phyloP scores from a whole-genome alignment of 2,329 filamentous ascomycete species.

The Monilinia aucupariae region DNA sequence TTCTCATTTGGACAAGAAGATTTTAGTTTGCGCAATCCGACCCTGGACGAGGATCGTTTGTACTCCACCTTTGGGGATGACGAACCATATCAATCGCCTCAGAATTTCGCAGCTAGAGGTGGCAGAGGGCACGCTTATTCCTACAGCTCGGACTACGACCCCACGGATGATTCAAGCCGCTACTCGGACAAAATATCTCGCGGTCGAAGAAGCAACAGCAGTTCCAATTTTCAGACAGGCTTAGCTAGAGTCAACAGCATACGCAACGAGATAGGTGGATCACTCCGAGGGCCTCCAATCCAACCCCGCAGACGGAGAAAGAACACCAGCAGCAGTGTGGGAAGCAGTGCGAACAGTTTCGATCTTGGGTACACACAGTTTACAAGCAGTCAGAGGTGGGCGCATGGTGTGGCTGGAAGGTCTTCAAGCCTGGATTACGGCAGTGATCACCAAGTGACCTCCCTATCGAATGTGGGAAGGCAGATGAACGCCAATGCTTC shows the following conservation, averaged over 20 bases:
- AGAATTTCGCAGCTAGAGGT: conserved; percentile 28
- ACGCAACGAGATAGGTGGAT: conserved; percentile 37
- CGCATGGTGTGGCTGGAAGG: conserved; percentile 44
- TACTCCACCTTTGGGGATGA: conserved; percentile 32
- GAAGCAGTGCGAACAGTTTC: conserved; percentile 61
- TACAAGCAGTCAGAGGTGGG: conserved; percentile 54
- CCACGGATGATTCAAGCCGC: conserved; percentile 49
- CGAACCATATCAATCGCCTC: conserved; percentile 28
- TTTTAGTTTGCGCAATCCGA: conserved; percentile 28
- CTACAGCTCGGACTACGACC: conserved; percentile 58
- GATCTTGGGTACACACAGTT: conserved; percentile 57
- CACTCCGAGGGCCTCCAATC: conserved; percentile 33
- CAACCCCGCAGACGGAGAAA: conserved; percentile 46
- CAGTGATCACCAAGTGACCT: conserved; percentile 38
- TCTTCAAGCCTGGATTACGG: conserved; percentile 73
- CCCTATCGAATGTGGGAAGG: conserved; percentile 33
- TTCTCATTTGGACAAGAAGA: conserved; percentile 52
- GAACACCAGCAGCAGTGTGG: conserved; percentile 56
- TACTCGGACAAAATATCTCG: conserved; percentile 48
- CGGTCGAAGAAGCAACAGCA: conserved; percentile 72
- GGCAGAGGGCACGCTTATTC: conserved; percentile 43
- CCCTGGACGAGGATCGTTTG: conserved; percentile 29
- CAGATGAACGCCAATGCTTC: conserved; percentile 21
- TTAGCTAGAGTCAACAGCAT: conserved; percentile 59
- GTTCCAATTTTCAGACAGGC: conserved; percentile 61